A percentile compares a stretch with the other conserved stretches of the same genome.
Conservation (phyloP, 1,284 basidiomycete genomes). For the Takashimella tepidaria region DNA sequence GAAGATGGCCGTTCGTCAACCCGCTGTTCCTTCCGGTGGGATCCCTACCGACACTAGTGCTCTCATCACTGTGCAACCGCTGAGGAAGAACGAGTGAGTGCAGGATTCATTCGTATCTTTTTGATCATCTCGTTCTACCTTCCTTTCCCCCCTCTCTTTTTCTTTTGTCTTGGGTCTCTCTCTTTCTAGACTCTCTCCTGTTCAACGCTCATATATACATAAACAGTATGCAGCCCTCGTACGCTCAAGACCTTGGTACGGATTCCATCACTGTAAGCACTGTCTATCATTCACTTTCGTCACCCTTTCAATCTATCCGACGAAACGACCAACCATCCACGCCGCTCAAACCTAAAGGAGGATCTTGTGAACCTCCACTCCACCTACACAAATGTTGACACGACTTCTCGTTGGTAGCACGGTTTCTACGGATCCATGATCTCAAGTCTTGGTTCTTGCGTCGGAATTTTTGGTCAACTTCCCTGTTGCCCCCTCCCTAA, state of each 20-base stretch:
- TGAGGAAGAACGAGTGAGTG: constrained; percentile 45
- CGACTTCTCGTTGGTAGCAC: constrained; percentile 65
- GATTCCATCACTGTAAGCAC: constrained; percentile 50
- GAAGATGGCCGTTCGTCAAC: constrained; percentile 19
- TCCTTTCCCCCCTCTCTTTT: too few species aligned
- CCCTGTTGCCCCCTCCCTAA: constrained; percentile 72
- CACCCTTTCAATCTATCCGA: too few species aligned
- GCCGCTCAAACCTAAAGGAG: too few species aligned
- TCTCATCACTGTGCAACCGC: constrained; percentile 37
- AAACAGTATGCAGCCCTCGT: constrained; percentile 57
- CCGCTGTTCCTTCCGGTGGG: not conserved
- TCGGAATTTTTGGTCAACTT: constrained; percentile 63
- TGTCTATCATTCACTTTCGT: constrained; percentile 15
- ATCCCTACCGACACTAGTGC: not conserved
- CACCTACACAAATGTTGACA: constrained; percentile 37
- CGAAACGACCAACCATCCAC: too few species aligned
- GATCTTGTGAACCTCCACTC: not conserved
- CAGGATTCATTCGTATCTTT: constrained; percentile 2
- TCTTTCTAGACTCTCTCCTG: too few species aligned
- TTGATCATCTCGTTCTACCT: not conserved
- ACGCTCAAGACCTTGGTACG: constrained; percentile 79
- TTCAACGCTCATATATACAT: constrained; percentile 15
- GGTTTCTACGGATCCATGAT: constrained; percentile 79
- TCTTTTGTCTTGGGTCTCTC: too few species aligned
- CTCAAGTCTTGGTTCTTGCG: constrained; percentile 51